phyloP scores from a whole-genome alignment of 139 green algal species.

The Coelastrella sp. region DNA sequence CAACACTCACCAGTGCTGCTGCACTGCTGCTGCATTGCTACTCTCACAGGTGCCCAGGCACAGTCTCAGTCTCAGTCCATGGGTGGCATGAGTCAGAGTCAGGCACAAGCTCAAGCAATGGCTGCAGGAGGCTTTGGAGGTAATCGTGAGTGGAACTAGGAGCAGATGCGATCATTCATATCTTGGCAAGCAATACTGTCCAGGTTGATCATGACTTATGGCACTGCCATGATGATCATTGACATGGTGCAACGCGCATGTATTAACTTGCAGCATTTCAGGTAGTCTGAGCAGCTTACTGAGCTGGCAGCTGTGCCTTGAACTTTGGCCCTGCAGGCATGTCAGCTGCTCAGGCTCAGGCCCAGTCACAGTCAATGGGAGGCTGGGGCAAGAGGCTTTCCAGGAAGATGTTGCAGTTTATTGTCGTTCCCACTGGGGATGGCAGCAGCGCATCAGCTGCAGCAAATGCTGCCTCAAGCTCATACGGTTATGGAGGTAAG shows the following conservation, averaged over 20 bases:
- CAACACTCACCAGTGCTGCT: background rate
- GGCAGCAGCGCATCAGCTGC: background rate
- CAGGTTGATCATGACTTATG: no score
- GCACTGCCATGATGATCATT: no score
- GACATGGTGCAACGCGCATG: no score
- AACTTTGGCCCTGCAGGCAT: background rate
- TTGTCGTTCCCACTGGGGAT: background rate
- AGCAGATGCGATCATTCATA: no score
- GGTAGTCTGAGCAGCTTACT: background rate
- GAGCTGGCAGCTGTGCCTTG: background rate
- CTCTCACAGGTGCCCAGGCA: background rate
- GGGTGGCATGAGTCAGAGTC: conserved; percentile 7
- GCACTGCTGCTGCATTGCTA: background rate
- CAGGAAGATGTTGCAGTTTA: background rate
- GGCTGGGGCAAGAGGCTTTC: background rate
- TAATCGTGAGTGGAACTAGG: background rate
- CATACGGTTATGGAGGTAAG: background rate
- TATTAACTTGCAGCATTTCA: background rate
- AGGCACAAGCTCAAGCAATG: background rate
- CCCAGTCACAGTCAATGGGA: conserved; percentile 1
- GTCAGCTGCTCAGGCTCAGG: background rate
- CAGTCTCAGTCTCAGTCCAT: conserved; percentile 3
- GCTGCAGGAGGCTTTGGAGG: background rate
- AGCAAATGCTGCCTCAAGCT: background rate
- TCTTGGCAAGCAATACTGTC: no score